Base-by-base conservation (phyloP, 2,329 filamentous ascomycete species). In the Xylariaceae sp. region DNA sequence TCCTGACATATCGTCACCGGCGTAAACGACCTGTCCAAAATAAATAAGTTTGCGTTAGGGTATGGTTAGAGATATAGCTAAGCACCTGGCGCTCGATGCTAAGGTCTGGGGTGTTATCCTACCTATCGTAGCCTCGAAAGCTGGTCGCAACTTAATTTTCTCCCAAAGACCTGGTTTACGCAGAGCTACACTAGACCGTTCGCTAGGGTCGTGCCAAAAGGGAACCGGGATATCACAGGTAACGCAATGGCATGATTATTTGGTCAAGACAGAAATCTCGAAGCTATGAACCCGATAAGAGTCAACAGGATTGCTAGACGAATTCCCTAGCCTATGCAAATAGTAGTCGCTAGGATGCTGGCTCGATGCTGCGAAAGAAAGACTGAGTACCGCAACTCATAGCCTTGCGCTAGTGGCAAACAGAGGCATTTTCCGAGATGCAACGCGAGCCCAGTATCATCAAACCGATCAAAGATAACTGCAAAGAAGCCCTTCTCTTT, bases 401-500 rank as follows among this genome's bases (percentile, higher is more conserved):
- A 32, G 22, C 15, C n/a, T 49, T 41, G 18, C 7, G 21, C 21
- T 37, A 15, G 15, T n/a, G 9, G 26, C 21, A 39, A 52, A 47
- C 12, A 6, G 42, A 29, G 22, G 36, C 40, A 39, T 29, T n/a
- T 13, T 32, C 8, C 34, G 16, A 26, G 34, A 48, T 36, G 16
- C 19, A 42, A 32, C 21, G 26, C 19, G 39, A 46, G 30, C 42
- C 21, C 26, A 18, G 29, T 46, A 16, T 22, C 19, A n/a, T 45
- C 21, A 26, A 49, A 19, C 39, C n/a, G 21, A 48, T 34, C n/a
- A 39, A n/a, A n/a, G 45, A 52, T 8, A 15, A 41, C 39, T 50
- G 41, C 21, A 41, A 19, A 22, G 19, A 10, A 30, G 12, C 43
- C 36, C 41, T 47, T 29, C 45, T 41, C 36, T 47, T 59, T 57